These are phyloP conservation scores for Yamadazyma trypodendri DNA, from an alignment of 1,139 yeast species.

Conservation along the genomic window DNA sequence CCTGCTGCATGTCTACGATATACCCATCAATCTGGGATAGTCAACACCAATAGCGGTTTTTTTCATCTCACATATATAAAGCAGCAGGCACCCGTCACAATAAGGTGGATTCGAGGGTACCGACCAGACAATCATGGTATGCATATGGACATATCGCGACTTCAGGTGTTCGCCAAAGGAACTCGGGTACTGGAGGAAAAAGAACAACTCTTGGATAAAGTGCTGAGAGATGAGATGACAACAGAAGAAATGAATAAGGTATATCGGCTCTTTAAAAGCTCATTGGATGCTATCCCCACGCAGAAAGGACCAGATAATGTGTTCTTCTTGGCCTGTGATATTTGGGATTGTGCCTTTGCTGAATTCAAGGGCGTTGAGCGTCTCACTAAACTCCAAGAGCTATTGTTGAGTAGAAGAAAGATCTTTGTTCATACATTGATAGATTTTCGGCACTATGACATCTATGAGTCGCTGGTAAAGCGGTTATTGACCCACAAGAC, in stretches of 20 bases:
- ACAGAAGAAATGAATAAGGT: background rate
- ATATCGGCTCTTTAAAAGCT: background rate
- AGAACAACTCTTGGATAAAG: background rate
- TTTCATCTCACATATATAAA: too few species aligned
- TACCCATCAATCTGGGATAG: too few species aligned
- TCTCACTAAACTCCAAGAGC: constrained; percentile 16
- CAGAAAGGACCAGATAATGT: background rate
- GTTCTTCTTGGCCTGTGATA: constrained; percentile 19
- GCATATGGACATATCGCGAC: background rate
- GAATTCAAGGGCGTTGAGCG: constrained; percentile 2
- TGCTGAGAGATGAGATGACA: background rate
- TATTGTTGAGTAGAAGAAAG: constrained; percentile 18
- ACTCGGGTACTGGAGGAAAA: background rate
- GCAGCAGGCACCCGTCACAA: too few species aligned
- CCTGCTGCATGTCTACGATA: background rate
- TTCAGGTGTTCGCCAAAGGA: background rate
- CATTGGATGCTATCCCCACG: background rate
- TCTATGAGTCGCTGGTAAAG: constrained; percentile 19
- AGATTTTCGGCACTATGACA: constrained; percentile 19
- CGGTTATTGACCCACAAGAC: constrained; percentile 15
- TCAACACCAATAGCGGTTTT: too few species aligned
- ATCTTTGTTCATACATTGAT: constrained; percentile 22
- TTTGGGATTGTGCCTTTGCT: constrained; percentile 20
- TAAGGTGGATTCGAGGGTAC: too few species aligned
- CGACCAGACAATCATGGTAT: background rate